Percentiles rank a stretch among this genome's conserved stretches.
phyloP scores from a whole-genome alignment of 2,329 filamentous ascomycete genomes.

The Cryphonectria japonica region DNA sequence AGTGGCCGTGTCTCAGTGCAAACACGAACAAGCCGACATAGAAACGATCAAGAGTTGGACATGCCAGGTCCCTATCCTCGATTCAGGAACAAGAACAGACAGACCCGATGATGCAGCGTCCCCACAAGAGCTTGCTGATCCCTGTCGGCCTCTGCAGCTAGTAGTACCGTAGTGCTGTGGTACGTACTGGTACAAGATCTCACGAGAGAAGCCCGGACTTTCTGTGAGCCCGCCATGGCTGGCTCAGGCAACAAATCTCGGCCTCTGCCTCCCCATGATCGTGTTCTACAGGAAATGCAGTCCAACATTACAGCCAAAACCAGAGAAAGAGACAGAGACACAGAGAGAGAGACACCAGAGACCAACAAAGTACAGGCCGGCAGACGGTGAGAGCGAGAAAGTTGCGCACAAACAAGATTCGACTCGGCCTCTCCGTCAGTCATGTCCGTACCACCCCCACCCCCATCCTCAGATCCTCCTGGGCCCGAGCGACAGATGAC shows the following conservation, averaged over 20 bases:
- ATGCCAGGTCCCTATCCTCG: neutral
- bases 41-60: neutral
- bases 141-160: neutral
- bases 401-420: constrained; percentile 20
- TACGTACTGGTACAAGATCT: constrained; percentile 4
- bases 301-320: neutral
- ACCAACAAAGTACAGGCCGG: neutral
- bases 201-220: neutral
- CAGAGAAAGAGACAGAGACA: neutral
- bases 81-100: constrained; percentile 12
- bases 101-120: constrained; percentile 12
- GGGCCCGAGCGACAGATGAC: neutral
- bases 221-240: neutral
- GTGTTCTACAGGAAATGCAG: neutral
- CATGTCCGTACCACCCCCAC: constrained; percentile 1
- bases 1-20: neutral
- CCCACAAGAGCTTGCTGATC: constrained; percentile 8
- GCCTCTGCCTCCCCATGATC: neutral
- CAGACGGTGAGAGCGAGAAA: neutral
- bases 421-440: constrained; percentile 16
- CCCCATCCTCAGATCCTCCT: neutral
- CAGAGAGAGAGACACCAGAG: neutral
- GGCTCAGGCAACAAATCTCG: neutral
- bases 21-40: neutral
- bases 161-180: neutral